phyloP scores from a whole-genome alignment of 2,329 filamentous ascomycete genomes.

The Aspergillus sp. region DNA sequence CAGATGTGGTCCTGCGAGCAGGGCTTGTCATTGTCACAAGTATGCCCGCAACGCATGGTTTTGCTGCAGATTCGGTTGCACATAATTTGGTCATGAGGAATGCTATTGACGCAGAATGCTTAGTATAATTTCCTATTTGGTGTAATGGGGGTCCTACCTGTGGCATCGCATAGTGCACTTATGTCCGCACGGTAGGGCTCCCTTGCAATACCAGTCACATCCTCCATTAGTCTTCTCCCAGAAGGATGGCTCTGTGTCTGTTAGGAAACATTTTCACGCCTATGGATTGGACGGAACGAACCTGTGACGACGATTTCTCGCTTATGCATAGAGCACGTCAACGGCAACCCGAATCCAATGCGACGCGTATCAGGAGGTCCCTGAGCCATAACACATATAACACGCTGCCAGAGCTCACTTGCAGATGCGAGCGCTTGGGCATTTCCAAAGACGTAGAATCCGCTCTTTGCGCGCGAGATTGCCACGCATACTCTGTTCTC shows the following conservation, averaged over 20 bases:
- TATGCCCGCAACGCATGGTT: conserved; percentile 32
- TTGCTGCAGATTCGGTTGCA: conserved; percentile 28
- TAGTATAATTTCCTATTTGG: neutral
- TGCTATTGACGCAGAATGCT: conserved; percentile 18
- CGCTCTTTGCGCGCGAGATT: conserved; percentile 62
- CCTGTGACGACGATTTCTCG: conserved; percentile 44
- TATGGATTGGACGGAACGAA: conserved; percentile 10
- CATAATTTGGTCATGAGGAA: conserved; percentile 29
- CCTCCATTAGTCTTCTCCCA: conserved; percentile 50
- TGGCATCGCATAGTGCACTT: conserved; percentile 47
- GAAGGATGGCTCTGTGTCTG: conserved; percentile 38
- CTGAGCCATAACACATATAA: conserved; percentile 38
- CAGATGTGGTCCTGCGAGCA: conserved; percentile 26
- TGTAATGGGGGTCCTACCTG: conserved; percentile 27
- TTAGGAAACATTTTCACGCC: conserved; percentile 1
- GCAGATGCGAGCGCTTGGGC: conserved; percentile 43
- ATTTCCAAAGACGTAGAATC: conserved; percentile 82
- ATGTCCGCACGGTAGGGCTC: conserved; percentile 44
- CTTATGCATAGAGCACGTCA: conserved; percentile 56
- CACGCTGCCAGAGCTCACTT: conserved; percentile 45
- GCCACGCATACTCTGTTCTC: conserved; percentile 56
- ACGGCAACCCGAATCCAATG: conserved; percentile 48
- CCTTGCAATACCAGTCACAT: conserved; percentile 43
- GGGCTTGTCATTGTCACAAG: conserved; percentile 19
- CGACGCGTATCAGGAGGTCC: conserved; percentile 20